Base-by-base conservation (phyloP, 768 basidiomycete species). In the Termitomyces sp. region DNA sequence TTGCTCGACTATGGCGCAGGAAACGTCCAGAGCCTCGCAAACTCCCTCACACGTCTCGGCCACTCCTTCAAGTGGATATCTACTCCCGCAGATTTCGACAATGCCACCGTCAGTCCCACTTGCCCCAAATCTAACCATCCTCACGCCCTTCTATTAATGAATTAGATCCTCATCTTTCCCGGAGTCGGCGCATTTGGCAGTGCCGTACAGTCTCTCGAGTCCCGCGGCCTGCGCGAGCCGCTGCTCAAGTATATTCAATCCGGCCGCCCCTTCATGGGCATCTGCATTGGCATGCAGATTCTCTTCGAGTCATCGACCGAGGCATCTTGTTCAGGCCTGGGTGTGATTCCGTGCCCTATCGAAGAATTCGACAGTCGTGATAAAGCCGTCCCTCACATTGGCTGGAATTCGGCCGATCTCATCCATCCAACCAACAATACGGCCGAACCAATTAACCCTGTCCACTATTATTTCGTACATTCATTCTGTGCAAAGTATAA, bases 271-370 rank as follows among this genome's bases (percentile, higher is more conserved):
- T 99, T 97, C 74, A 92, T 97, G 73, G 93, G 93, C 38, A 98
- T 99, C 76, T 99, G 97, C 75, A 92, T 99, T 67, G 97, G 97
- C 65, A 89, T 99, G 87, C 97, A 99, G 73, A 84, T 97, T 56
- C 90, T 99, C 59, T 98, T 94, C 74, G 76, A 82, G 57, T 85
- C 89, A 14, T 98, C 96, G 16, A 74, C 82, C 59, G 97, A 99
- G 75, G 87, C 87, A 14, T 80, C 83, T 16, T 74, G 75, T 27
- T 70, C 66, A n/a, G 95, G 96, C n/a, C 80, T 98, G 21, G 90
- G 86, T 17, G 71, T 93, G 62, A 87, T 99, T 60, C 89, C 92
- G n/a, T 85, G 77, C 62, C 77, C 79, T n/a, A 91, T 98, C 64
- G 81, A 83, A 54, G 75, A 77, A 14, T 98, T 99, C 66, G 74